phyloP scores from a whole-genome alignment of 352 stramenopile genomes.

The Pythium biforme region DNA sequence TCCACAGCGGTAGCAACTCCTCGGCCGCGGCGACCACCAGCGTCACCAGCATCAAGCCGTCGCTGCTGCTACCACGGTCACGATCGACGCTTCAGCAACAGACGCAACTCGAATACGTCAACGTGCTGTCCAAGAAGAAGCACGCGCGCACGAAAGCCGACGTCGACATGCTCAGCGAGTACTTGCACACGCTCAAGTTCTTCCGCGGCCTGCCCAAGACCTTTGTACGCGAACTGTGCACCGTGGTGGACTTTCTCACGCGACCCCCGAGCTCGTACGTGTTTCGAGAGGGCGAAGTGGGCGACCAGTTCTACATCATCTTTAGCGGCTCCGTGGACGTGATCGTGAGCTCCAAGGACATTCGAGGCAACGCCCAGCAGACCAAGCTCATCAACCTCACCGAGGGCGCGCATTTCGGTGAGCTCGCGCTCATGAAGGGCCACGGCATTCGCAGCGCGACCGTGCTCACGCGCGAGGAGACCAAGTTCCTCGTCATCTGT shows the following conservation, averaged over 20 bases:
- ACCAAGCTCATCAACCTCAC: constrained; percentile 75
- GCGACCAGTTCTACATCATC: constrained; percentile 78
- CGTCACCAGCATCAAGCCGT: background rate
- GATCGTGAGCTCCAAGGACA: constrained; percentile 57
- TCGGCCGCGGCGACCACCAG: background rate
- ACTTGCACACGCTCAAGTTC: constrained; percentile 75
- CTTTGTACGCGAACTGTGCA: constrained; percentile 68
- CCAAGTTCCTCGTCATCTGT: constrained; percentile 66
- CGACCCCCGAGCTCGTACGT: constrained; percentile 42
- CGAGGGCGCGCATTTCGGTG: constrained; percentile 64
- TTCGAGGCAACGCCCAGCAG: constrained; percentile 45
- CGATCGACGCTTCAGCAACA: constrained; percentile 18
- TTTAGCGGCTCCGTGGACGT: constrained; percentile 70
- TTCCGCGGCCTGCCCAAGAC: constrained; percentile 59
- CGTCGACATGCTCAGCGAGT: constrained; percentile 64
- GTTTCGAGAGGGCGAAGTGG: constrained; percentile 68
- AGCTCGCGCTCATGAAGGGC: constrained; percentile 77
- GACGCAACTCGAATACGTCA: constrained; percentile 53
- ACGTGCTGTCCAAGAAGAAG: constrained; percentile 55
- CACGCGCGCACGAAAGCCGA: constrained; percentile 44
- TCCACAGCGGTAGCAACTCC: background rate
- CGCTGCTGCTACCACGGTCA: constrained; percentile 8
- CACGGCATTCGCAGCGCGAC: constrained; percentile 67
- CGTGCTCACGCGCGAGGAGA: constrained; percentile 58
- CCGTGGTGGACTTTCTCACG: constrained; percentile 54